Percentiles rank a stretch among this genome's conserved stretches.
Conservation (phyloP, 2,329 filamentous ascomycete genomes). For the Pyrenochaeta sp. region DNA sequence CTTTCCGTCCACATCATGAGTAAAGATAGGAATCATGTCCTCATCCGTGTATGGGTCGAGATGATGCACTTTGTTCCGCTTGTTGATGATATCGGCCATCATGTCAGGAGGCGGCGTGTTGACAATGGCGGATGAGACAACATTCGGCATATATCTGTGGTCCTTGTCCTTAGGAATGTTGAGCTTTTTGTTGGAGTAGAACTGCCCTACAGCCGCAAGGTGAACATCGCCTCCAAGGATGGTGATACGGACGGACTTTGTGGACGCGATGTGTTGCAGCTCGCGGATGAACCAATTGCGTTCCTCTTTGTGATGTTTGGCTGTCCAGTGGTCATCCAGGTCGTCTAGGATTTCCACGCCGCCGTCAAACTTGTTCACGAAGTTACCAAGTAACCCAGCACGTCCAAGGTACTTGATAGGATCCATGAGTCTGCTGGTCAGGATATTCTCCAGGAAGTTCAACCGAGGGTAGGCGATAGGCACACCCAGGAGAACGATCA, state of each 20-base stretch:
- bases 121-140: constrained; percentile 92
- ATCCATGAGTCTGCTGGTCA: constrained; percentile 86
- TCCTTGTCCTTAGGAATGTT: constrained; percentile 84
- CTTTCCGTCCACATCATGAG: constrained; percentile 87
- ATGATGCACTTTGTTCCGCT: constrained; percentile 80
- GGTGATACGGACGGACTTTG: constrained; percentile 90
- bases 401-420: constrained; percentile 89
- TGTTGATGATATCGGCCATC: constrained; percentile 91
- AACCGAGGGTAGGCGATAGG: constrained; percentile 57
- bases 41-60: constrained; percentile 81
- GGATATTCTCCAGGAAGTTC: constrained; percentile 70
- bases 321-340: constrained; percentile 96
- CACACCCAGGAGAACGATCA: constrained; percentile 86
- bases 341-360: constrained; percentile 92
- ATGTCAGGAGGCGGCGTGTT: constrained; percentile 89
- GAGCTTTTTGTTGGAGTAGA: constrained; percentile 86
- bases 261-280: constrained; percentile 89
- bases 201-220: constrained; percentile 89
- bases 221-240: constrained; percentile 96
- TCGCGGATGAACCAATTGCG: constrained; percentile 87
- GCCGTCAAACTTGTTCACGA: constrained; percentile 89
- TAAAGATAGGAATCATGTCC: constrained; percentile 94
- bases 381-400: constrained; percentile 77
- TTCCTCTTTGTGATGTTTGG: constrained; percentile 92
- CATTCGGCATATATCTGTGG: constrained; percentile 95